A percentile compares a stretch with the other conserved stretches of the same genome.
Conservation (phyloP, 2,329 filamentous ascomycete genomes). For the Monilinia vaccinii-corymbosi region DNA sequence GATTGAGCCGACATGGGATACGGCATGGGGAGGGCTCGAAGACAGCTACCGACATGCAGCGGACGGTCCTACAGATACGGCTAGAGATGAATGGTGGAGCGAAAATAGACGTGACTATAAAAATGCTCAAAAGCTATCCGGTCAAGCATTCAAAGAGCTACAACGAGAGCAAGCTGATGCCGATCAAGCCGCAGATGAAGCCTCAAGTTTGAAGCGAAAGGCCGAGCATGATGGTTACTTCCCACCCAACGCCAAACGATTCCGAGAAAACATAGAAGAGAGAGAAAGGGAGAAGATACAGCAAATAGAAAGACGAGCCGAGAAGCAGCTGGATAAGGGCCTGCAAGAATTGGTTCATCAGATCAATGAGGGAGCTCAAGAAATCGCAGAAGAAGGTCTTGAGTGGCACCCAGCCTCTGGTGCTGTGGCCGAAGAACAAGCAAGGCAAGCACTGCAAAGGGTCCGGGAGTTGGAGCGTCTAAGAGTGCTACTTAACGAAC, state of each 20-base stretch:
- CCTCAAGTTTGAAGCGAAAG: not conserved
- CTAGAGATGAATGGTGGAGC: not conserved
- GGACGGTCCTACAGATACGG: not conserved
- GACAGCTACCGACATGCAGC: not conserved
- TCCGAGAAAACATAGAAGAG: not conserved
- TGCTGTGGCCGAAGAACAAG: not conserved
- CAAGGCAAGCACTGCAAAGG: not conserved
- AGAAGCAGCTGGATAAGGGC: not conserved
- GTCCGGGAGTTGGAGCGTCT: not conserved
- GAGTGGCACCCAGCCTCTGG: not conserved
- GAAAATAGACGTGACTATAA: not conserved
- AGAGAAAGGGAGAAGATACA: not conserved
- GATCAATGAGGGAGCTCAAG: not conserved
- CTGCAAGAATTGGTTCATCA: not conserved
- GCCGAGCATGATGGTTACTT: not conserved
- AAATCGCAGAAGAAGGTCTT: not conserved
- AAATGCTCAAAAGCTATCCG: not conserved
- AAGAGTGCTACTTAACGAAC: not conserved
- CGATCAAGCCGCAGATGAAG: not conserved
- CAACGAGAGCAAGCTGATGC: not conserved
- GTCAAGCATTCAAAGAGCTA: not conserved
- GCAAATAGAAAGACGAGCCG: not conserved
- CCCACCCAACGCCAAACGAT: not conserved
- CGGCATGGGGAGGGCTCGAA: not conserved
- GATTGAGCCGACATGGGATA: slow-evolving; percentile 1